These are phyloP conservation scores for Helicocarpus griseus DNA, from an alignment of 2,329 filamentous ascomycete species.

Conservation along the genomic window DNA sequence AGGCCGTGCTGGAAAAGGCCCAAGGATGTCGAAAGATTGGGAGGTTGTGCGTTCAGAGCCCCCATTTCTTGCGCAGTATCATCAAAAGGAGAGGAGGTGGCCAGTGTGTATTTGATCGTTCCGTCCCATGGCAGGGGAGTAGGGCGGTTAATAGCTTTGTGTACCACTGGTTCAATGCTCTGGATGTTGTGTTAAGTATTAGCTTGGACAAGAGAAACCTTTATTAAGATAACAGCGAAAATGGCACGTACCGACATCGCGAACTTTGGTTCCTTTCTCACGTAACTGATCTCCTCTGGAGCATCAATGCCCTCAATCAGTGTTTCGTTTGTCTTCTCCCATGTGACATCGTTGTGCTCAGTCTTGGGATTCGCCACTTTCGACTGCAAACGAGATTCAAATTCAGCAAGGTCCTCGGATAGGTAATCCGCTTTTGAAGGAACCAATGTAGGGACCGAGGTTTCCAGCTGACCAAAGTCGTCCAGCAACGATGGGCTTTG, in stretches of 20 bases:
- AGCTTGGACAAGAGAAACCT: background rate
- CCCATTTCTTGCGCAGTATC: background rate
- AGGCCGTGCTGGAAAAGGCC: slow-evolving; percentile 24
- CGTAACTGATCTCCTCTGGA: slow-evolving; percentile 5
- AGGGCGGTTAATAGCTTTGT: background rate
- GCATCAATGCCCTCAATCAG: slow-evolving; percentile 11
- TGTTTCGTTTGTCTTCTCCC: background rate
- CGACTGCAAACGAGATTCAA: background rate
- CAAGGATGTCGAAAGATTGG: slow-evolving; percentile 11
- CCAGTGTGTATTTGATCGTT: slow-evolving; percentile 7
- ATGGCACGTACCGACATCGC: background rate
- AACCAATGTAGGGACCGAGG: no score
- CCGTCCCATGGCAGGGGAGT: slow-evolving; percentile 12
- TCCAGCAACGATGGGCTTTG: background rate
- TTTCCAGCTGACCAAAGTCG: background rate
- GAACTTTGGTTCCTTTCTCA: background rate
- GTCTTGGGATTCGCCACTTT: background rate
- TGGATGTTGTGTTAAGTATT: background rate
- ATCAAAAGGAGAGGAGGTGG: background rate
- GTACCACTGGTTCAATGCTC: background rate
- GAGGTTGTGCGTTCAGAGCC: background rate
- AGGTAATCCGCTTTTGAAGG: background rate
- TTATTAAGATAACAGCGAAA: background rate
- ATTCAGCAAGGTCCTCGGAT: background rate
- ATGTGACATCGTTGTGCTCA: background rate